Base-by-base conservation (phyloP, 2,329 filamentous ascomycete genomes). In the Helotiales sp. region DNA sequence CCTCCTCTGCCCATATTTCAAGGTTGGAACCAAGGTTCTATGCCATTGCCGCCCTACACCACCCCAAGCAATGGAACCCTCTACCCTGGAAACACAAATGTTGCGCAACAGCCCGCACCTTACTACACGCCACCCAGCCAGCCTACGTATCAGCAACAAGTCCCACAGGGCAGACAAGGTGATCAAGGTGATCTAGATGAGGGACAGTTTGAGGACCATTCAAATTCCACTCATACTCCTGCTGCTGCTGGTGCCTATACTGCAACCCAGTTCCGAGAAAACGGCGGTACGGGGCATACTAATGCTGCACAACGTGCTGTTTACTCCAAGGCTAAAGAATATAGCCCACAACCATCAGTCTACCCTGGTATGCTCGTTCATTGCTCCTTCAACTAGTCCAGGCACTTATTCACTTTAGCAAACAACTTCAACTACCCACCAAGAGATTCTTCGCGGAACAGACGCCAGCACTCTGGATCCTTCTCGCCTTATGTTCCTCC, bases 181-280 rank as follows among this genome's bases (percentile, higher is more conserved):
- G 92, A 96, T 74, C 92, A 96, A 74, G 92, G 91, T 17, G 93
- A 96, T 77, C 77, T 96, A 32, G 91, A 88, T 70, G 92, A 95
- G 73, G 86, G 84, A 20, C 88, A 90, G 72, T 83, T 85, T 58
- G 85, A 88, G 59, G 85, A 88, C 72, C 73, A 84, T 2, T 52
- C 61, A 40, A 62, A 50, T 50, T 49, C 67, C 28, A 47, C 65
- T 6, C 69, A 69, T 55, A 66, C 62, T 34, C 54, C 67, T 24
- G 37, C 59, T 28, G 55, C 58, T 37, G 63, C 59, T 28, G 55
- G 55, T 37, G 63, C 59, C 28, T 72, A 73, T 69, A 67, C 67
- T 10, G 45, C 65, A 28, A 61, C 57, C 54, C 69, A 72, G 17
- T 73, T 71, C 87, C 58, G 61, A 58, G 61, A 59, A n/a, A 72